Base-by-base conservation (phyloP, 1,284 basidiomycete genomes). In the Exobasidium cylindrosporum region DNA sequence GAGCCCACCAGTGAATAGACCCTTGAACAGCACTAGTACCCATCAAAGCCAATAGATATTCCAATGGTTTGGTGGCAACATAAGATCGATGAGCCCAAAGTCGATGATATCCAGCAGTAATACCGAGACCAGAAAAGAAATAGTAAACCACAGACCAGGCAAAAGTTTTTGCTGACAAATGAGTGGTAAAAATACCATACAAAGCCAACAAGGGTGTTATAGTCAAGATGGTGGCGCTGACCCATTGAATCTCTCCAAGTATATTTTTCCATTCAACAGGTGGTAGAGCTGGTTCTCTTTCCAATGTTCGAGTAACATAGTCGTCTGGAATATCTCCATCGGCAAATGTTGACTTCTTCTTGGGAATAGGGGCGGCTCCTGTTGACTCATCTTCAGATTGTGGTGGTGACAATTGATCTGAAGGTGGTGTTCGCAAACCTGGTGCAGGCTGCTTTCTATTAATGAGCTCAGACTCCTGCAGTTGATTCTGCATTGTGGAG, bases 1-100 rank as follows among this genome's bases (percentile, higher is more conserved):
- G 77, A 13, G 77, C 64, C 77, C 77, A 79, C 77, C 77, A 79
- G 64, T 75, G 72, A 49, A 77, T 77, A 31, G 76, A 78, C 57
- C 77, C 77, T 61, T 79, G 64, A 2, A 79, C 74, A 32, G 77
- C 71, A 35, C 73, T 72, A 31, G 75, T 75, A 30, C 77, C 77
- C 71, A 74, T 74, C 62, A 77, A 72, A 40, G 75, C 73, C 31
- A 79, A 70, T 54, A 65, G 65, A 60, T 74, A 74, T 58, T 78
- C 69, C 35, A 79, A 67, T 10, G 74, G 69, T 10, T 40, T 23
- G 5, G 70, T 67, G 14, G 77, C 77, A 26, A 65, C 74, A 65
- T 77, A 78, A 28, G 74, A 65, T 6, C 74, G 70, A 63, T 79
- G 77, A n/a, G 76, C 71, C 76, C 76, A 78, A 7, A 79, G 70